Evolutionary conservation across 257 asterid genomes (phyloP).

Genomic region (Misopates orontium): DNA sequence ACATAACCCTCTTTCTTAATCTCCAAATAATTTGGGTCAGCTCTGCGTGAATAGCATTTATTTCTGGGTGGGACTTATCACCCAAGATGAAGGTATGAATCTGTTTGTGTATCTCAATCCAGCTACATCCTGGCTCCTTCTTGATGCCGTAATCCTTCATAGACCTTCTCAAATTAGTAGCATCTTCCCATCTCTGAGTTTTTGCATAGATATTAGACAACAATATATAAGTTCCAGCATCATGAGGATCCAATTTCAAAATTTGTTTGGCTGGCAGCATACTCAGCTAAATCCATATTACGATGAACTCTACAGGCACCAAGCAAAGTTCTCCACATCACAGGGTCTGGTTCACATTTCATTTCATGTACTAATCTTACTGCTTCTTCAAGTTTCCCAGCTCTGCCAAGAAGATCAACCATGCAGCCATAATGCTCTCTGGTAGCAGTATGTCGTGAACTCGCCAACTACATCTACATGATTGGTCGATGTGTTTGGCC

Average conservation of each 20-base stretch:
- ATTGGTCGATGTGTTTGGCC: constrained; percentile 23
- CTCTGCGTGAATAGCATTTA: constrained; percentile 47
- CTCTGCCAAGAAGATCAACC: constrained; percentile 92
- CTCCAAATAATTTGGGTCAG: constrained; percentile 51
- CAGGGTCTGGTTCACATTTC: constrained; percentile 77
- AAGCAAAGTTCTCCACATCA: constrained; percentile 86
- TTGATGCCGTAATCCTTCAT: constrained; percentile 69
- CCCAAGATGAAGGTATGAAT: constrained; percentile 79
- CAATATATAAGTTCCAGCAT: constrained; percentile 72
- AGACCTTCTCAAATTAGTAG: constrained; percentile 50
- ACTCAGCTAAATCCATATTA: constrained; percentile 74
- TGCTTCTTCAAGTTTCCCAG: constrained; percentile 83
- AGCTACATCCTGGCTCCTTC: constrained; percentile 97
- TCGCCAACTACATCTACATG: constrained; percentile 38
- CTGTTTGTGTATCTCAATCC: constrained; percentile 74
- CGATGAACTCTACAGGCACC: constrained; percentile 86
- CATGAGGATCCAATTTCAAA: constrained; percentile 67
- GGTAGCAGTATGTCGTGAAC: constrained; percentile 56
- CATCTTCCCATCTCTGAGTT: constrained; percentile 75
- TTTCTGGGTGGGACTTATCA: constrained; percentile 69
- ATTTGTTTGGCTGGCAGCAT: constrained; percentile 80
- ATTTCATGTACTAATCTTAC: constrained; percentile 58
- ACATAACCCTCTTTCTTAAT: constrained; percentile 69
- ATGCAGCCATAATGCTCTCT: constrained; percentile 87
- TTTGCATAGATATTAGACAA: constrained; percentile 83